Base-by-base conservation (phyloP, 768 basidiomycete species). In the Collybiopsis luxurians region DNA sequence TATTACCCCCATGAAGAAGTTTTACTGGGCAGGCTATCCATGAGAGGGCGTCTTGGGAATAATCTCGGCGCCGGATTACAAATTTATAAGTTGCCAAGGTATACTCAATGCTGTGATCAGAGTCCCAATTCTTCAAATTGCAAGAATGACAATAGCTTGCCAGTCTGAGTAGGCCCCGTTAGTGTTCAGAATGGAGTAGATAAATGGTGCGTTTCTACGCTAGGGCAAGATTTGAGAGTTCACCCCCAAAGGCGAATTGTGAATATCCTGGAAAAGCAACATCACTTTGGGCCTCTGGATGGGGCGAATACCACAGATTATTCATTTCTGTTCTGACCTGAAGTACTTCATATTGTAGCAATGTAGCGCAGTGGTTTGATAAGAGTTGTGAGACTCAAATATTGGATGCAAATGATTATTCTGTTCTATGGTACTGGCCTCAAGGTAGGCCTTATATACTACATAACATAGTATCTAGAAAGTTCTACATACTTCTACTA, bases 1-100 rank as follows among this genome's bases (percentile, higher is more conserved):
- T 68, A 50, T 65, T 61, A 1, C 54, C 57, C 34, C 66, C 64
- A n/a, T 66, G 61, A 2, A 66, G 28, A 38, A 66, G 60, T 57
- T 62, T 64, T 21, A 66, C 40, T 39, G 64, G 66, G 48, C 64
- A 65, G 0, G 17, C 9, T 23, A 66, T 63, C 31, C 57, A 56
- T 34, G 64, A 44, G 12, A 66, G 57, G 12, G 55, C 57, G 10
- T 34, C 48, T 4, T 56, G 3, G 3, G 63, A 39, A 21, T 57
- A 38, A 27, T 58, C 60, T 50, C 39, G 51, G 2, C 60, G 61
- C 17, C 57, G 56, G 4, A 44, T 23, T 42, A 63, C 28, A 51
- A 65, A 68, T 39, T 60, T 49, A 38, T 60, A 51, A 3, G 61
- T 58, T 13, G 56, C 56, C 61, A 57, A 50, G 21, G 38, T 49